Base-by-base conservation (phyloP, 2,329 filamentous ascomycete species). In the Onygenales sp. region DNA sequence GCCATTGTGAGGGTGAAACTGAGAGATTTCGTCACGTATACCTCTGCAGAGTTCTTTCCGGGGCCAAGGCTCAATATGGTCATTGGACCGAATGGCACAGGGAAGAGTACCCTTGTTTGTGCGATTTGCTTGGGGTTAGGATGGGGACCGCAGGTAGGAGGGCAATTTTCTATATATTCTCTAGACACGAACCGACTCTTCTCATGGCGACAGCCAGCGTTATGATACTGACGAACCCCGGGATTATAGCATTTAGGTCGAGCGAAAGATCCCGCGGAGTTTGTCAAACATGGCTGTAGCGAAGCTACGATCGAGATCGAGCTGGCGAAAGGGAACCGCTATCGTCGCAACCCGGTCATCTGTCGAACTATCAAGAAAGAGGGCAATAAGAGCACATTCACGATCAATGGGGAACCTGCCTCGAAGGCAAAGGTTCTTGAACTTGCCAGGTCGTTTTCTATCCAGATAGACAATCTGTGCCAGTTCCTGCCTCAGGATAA, bases 1-100 rank as follows among this genome's bases (percentile, higher is more conserved):
- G 86, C 93, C 8, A 94, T 98, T 60, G 84, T 96, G 48, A 83
- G 91, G 38, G 89, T 98, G 47, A 86, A 83, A 60, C 78, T 97
- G 44, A 81, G 79, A 48, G 88, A 97, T 69, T 98, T 98, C 62
- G 89, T 98, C 53, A 98, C 93, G 0, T 98, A 98, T 71, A 90
- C 88, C 49, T 83, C 85, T 51, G 92, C 90, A 53, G 91, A 95
- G 59, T 96, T 97, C 69, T 82, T 86, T 55, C 89, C 90, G 10
- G 93, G 93, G 0, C 92, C 93, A 0, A 92, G 88, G 66, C 71
- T 98, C 64, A 98, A 98, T 68, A 97, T 98, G 92, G 85, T 98
- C 51, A 95, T 98, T 61, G 93, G 93, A 0, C 93, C 93, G n/a
- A 98, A 98, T 64, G 93, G 93, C 36, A 97, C 93, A 0, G 93